Evolutionary conservation across 768 basidiomycete genomes (phyloP).

Genomic region (Daedalea quercina): DNA sequence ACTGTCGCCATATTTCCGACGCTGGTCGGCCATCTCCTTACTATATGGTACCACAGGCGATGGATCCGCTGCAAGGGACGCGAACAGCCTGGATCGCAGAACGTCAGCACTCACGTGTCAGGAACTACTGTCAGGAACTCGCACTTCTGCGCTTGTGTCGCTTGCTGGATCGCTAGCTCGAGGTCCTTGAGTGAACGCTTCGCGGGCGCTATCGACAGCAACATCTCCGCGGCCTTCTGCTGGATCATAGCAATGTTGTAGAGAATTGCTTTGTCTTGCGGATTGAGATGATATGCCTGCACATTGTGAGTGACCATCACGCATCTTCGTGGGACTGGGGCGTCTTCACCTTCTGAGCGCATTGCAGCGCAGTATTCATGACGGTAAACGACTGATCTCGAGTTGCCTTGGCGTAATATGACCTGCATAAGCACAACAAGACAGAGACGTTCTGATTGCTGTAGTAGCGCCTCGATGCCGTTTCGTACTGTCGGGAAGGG

Average conservation of each 20-base stretch:
- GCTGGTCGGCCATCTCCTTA: conserved; percentile 81
- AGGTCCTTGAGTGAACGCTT: conserved; percentile 83
- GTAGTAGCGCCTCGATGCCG: conserved; percentile 77
- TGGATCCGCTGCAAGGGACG: conserved; percentile 70
- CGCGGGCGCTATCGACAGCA: conserved; percentile 63
- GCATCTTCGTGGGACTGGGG: neutral
- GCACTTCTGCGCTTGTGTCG: conserved; percentile 81
- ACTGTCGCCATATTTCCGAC: conserved; percentile 83
- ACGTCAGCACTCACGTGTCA: neutral
- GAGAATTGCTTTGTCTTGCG: conserved; percentile 81
- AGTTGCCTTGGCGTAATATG: conserved; percentile 92
- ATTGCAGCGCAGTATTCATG: conserved; percentile 80
- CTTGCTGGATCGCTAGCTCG: conserved; percentile 70
- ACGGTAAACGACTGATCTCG: conserved; percentile 79
- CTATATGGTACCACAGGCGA: conserved; percentile 72
- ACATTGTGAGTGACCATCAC: conserved; percentile 26
- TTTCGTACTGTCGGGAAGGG: conserved; percentile 65
- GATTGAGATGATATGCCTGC: conserved; percentile 80
- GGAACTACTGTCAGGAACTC: conserved; percentile 15
- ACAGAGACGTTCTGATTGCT: conserved; percentile 66
- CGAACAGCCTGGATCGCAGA: conserved; percentile 62
- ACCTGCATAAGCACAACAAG: conserved; percentile 80
- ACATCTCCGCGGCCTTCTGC: conserved; percentile 90
- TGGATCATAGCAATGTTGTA: conserved; percentile 99
- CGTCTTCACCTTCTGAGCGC: conserved; percentile 64